Evolutionary conservation across 1,284 basidiomycete genomes (phyloP).

Genomic region (Fomitopsis pinicola): DNA sequence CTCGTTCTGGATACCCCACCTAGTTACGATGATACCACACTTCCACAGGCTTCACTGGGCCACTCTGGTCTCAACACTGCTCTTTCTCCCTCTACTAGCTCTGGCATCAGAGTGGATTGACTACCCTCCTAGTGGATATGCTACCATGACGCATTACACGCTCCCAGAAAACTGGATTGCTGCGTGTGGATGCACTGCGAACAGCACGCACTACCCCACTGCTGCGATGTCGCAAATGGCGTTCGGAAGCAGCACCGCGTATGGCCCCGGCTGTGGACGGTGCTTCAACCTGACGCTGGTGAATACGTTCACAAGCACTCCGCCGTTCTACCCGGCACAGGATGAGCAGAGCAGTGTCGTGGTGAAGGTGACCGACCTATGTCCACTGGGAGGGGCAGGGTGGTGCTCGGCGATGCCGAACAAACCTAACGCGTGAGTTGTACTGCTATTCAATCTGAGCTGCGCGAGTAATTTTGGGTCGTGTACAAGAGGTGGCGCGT

Average conservation of each 20-base stretch:
- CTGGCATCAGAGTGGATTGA: constrained; percentile 47
- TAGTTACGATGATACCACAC: neutral
- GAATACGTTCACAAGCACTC: constrained; percentile 58
- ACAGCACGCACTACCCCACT: constrained; percentile 71
- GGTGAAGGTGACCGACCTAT: constrained; percentile 72
- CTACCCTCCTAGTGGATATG: constrained; percentile 35
- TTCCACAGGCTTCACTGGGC: neutral
- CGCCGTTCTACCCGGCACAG: constrained; percentile 58
- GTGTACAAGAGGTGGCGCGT: constrained; percentile 49
- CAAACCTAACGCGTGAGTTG: constrained; percentile 45
- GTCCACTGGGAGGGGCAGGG: constrained; percentile 52
- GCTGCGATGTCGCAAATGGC: constrained; percentile 75
- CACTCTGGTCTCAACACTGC: neutral
- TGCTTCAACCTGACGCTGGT: constrained; percentile 75
- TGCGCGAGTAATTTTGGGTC: neutral
- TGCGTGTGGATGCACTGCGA: constrained; percentile 60
- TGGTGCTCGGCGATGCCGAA: constrained; percentile 67
- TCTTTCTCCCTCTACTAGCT: neutral
- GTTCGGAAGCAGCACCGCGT: constrained; percentile 69
- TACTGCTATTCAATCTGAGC: neutral
- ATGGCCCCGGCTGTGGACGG: constrained; percentile 67
- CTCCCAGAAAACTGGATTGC: constrained; percentile 47
- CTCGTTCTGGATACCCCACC: neutral
- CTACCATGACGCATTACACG: constrained; percentile 31
- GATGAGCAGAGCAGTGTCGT: constrained; percentile 56